Evolutionary conservation across 1,139 yeast species (phyloP).

Genomic region (Yamadazyma friedrichii): DNA sequence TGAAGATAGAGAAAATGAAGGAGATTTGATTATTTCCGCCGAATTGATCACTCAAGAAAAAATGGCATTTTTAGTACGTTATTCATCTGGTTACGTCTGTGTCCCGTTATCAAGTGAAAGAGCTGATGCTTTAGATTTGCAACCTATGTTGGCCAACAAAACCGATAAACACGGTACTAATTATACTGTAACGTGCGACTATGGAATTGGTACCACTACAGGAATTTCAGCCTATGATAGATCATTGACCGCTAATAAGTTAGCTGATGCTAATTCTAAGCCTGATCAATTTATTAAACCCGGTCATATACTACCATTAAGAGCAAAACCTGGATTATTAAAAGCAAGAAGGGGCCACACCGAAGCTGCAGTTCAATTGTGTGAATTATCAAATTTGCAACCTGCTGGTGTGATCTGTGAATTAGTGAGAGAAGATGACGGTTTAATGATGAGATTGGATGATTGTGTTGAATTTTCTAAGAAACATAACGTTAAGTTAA

Average conservation of each 20-base stretch:
- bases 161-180: conserved; percentile 96
- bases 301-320: conserved; percentile 89
- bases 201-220: conserved; percentile 85
- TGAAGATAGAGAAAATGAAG: conserved; percentile 95
- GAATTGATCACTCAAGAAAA: conserved; percentile 73
- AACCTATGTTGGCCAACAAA: conserved; percentile 64
- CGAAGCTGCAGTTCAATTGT: conserved; percentile 92
- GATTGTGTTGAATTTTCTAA: conserved; percentile 76
- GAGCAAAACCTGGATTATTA: conserved; percentile 88
- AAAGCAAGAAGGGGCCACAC: conserved; percentile 92
- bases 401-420: conserved; percentile 96
- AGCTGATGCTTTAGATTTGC: conserved; percentile 79
- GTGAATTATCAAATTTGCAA: conserved; percentile 70
- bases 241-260: conserved; percentile 71
- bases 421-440: conserved; percentile 89
- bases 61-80: conserved; percentile 92
- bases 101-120: conserved; percentile 77
- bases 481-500: conserved; percentile 62
- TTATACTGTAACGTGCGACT: conserved; percentile 90
- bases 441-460: conserved; percentile 90
- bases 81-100: conserved; percentile 91
- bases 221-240: conserved; percentile 96
- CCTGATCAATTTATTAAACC: conserved; percentile 80
- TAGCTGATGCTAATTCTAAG: conserved; percentile 60
- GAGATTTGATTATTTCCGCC: conserved; percentile 93